Conservation (phyloP, 1,139 yeast species). For the Taphrina flavorubra region DNA sequence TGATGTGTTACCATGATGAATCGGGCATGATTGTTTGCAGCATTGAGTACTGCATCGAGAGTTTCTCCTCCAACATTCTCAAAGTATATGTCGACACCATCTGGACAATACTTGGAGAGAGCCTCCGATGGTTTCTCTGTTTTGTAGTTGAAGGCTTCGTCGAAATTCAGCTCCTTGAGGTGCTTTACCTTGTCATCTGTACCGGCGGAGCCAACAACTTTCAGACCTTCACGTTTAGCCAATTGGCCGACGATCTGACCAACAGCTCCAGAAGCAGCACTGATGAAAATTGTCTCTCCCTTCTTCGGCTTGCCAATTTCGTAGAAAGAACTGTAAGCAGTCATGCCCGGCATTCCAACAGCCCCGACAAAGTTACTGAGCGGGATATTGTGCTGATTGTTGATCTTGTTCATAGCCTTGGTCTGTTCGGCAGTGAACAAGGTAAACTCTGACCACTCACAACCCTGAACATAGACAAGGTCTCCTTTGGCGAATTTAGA, state of each 20-base stretch:
- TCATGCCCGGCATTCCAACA: constrained; percentile 65
- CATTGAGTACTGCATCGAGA: constrained; percentile 58
- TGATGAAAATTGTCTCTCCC: constrained; percentile 57
- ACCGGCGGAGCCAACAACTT: constrained; percentile 71
- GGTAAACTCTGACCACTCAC: constrained; percentile 42
- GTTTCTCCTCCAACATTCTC: constrained; percentile 65
- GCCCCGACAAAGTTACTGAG: constrained; percentile 52
- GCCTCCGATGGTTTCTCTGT: constrained; percentile 54
- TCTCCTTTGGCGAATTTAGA: constrained; percentile 41
- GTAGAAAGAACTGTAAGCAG: constrained; percentile 63
- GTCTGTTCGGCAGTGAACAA: constrained; percentile 30
- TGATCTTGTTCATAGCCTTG: constrained; percentile 13
- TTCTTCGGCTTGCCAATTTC: constrained; percentile 48
- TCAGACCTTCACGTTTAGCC: constrained; percentile 63
- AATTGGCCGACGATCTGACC: constrained; percentile 68
- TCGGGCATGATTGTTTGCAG: constrained; percentile 56
- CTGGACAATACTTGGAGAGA: constrained; percentile 42
- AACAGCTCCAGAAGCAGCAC: constrained; percentile 76
- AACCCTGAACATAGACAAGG: constrained; percentile 34
- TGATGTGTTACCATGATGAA: constrained; percentile 55
- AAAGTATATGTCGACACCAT: constrained; percentile 49
- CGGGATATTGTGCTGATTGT: constrained; percentile 41
- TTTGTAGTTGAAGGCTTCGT: constrained; percentile 62
- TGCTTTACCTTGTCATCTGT: constrained; percentile 62
- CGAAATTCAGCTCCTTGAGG: constrained; percentile 61